These are phyloP conservation scores for Cytospora leucostoma DNA, from an alignment of 2,329 filamentous ascomycete species.

Conservation along the genomic window DNA sequence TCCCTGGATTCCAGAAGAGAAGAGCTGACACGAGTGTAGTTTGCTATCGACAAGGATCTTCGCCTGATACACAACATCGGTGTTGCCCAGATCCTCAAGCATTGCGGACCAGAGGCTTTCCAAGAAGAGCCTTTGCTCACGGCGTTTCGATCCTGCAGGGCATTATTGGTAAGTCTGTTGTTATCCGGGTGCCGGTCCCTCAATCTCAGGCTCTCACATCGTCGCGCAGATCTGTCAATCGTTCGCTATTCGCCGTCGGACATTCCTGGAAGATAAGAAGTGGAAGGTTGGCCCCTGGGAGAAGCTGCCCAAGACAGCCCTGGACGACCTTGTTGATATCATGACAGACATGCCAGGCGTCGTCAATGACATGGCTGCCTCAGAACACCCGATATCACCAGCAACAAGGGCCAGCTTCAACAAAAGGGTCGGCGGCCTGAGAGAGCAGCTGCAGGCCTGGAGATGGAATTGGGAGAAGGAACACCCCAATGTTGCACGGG, in stretches of 20 bases:
- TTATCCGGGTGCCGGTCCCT: not conserved
- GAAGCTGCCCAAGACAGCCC: conserved; percentile 29
- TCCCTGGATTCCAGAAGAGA: not conserved
- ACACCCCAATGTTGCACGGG: conserved; percentile 18
- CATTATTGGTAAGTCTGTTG: conserved; percentile 28
- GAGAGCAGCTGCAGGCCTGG: conserved; percentile 12
- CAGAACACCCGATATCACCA: conserved; percentile 23
- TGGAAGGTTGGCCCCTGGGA: conserved; percentile 34
- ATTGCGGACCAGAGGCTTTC: conserved; percentile 33
- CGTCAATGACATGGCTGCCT: conserved; percentile 29
- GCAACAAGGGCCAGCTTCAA: conserved; percentile 17
- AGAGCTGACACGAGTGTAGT: conserved; percentile 18
- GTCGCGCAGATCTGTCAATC: conserved; percentile 31
- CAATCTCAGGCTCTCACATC: not conserved
- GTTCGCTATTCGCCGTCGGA: conserved; percentile 30
- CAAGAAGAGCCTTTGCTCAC: conserved; percentile 32
- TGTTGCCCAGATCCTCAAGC: conserved; percentile 33
- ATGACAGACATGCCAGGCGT: conserved; percentile 31
- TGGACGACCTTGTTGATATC: conserved; percentile 31
- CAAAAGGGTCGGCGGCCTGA: conserved; percentile 10
- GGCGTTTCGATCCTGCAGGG: conserved; percentile 33
- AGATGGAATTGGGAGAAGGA: conserved; percentile 15
- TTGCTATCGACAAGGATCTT: conserved; percentile 32
- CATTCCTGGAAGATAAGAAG: conserved; percentile 30
- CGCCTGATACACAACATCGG: conserved; percentile 34